Evolutionary conservation across 2,329 filamentous ascomycete genomes (phyloP), one percentile per base, ranked within the genome.

Genomic region (Aspergillus luchuensis): DNA sequence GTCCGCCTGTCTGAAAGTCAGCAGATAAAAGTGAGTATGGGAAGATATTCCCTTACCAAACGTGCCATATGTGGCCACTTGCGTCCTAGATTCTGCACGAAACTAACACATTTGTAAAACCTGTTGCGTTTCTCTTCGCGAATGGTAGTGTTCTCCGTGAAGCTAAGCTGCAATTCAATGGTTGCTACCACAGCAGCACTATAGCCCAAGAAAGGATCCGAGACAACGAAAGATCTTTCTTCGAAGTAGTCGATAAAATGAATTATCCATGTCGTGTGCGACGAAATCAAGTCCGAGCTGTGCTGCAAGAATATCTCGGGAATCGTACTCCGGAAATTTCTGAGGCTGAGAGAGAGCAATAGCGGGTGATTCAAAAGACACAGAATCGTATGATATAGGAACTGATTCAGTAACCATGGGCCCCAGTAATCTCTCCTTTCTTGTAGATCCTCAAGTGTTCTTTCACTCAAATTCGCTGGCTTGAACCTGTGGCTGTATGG

Each of bases 281-380:
- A 80, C 0, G 79, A 78, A 28, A 84, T 82, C 25, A 82, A 72
- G 57, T 84, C 82, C 11, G 80, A 81, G 0, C 81, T 84, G 62
- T 84, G 81, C 51, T 84, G 82, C 1, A 85, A 75, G 19, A 85
- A 85, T 1, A 83, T 81, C 54, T 85, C 81, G 0, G 83, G 83
- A 43, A 84, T 82, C 3, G 78, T 81, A 39, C 79, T 78, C 38
- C 81, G 79, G 63, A 84, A 83, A 36, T 80, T 82, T n/a, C 80
- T 77, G 3, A 85, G 73, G n/a, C 81, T 76, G 39, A 84, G 72
- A 0, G 82, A 84, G 4, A 85, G 68, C 2, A 85, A 69, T n/a
- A 85, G 77, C 0, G 83, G 83, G 60, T 85, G 83, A 55, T 85
- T 85, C 8, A 85, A 72, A 0, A 84, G 75, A 60, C 81, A 84